Evolutionary conservation across 768 basidiomycete species (phyloP), one percentile per base, ranked within the genome.

Genomic region (Russula virescens): DNA sequence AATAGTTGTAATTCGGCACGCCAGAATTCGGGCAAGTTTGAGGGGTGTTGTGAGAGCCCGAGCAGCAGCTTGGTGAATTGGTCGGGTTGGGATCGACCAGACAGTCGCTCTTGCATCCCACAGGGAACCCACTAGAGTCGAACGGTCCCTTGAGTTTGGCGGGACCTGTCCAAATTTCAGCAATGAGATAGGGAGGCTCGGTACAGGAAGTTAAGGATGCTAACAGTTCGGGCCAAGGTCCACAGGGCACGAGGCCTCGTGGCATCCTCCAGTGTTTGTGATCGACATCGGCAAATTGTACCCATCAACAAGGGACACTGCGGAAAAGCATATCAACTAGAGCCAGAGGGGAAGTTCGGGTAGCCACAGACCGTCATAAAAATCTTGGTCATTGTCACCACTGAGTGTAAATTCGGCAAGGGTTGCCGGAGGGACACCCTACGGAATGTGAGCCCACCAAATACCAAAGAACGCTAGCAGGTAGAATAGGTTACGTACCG

Each of bases 41-140:
- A 1, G 83, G 71, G 5, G 81, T 84, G 70, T 72, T 73, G 73
- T 80, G 75, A 45, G 70, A 71, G 10, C 87, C 87, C 19, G 80
- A 80, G 75, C 87, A 89, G 72, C 34, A 88, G 68, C 87, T 85
- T 6, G 78, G 72, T 25, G 84, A 85, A 73, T 88, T 80, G 40
- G 65, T 83, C 4, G 68, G 71, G 52, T 76, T 71, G 66, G 34
- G 34, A 35, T 35, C 34, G 10, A 35, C 34, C 10, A 5, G 5
- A 35, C 79, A 81, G 6, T 78, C 78, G 57, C 72, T 75, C 68
- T 75, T 76, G 73, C 79, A 80, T 40, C 79, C 79, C 2, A 77
- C 76, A 49, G 74, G 71, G 68, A 72, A 73, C 58, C 75, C 70
- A 35, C 69, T 67, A 45, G 70, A 68, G 66, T 78, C 73, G 66